Base-by-base conservation (phyloP, 192 early-diverging fungal species). In the Coemansia sp. region DNA sequence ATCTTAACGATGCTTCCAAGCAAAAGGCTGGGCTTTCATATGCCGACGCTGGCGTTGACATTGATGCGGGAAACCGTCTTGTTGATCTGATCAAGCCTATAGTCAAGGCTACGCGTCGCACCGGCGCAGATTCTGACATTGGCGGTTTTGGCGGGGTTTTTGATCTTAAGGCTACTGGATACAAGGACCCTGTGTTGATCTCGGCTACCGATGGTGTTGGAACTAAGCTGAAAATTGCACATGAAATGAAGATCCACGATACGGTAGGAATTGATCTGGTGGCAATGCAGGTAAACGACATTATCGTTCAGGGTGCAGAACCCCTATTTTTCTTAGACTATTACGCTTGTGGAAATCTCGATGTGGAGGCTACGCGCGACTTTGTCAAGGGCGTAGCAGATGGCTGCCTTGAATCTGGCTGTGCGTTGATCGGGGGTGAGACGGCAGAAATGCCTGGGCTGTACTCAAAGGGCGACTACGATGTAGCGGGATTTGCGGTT, bases 381-480 rank as follows among this genome's bases (percentile, higher is more conserved):
- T 94, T 99, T 70, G 89, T 99, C 59, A 85, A 86, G 62, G 96
- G 97, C 63, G 92, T 99, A 51, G 96, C 93, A 25, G 86, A 89
- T n/a, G 97, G 96, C 7, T 99, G 97, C 78, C 68, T 86, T 32
- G 82, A 94, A 63, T 85, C 95, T 5, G 92, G 92, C 20, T 95
- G 93, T 62, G 97, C 97, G 46, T 88, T 99, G 61, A 88, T 99
- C 62, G 97, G 97, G 64, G 97, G 97, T 30, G 97, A 99, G 84
- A 99, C 97, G 21, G 93, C 97, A 8, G 97, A 99, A 72, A 99
- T 99, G 97, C 97, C 97, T 11, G 95, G 96, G 52, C 86, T 99
- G 66, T 99, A 98, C 70, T 70, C 86, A 24, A 68, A 77, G 54
- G 94, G 94, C 24, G 92, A 91, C 67, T 92, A 92, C 65, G 97